Conservation (phyloP, 805 yeast genomes). For the Naumovozyma dairenensis region DNA sequence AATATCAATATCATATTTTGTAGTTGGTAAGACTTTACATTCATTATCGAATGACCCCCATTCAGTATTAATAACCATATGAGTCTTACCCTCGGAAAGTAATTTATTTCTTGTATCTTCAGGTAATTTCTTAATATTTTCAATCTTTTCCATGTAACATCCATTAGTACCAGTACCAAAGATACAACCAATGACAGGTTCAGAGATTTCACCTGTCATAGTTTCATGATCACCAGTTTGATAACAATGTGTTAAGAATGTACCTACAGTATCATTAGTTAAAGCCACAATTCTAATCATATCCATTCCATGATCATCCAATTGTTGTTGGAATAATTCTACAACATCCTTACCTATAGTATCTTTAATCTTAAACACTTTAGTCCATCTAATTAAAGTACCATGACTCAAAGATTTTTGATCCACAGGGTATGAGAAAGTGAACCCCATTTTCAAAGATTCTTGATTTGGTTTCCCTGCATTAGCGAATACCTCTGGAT, state of each 20-base stretch:
- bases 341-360: conserved; percentile 81
- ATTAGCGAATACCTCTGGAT: conserved; percentile 35
- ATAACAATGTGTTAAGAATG: conserved; percentile 81
- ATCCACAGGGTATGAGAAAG: conserved; percentile 86
- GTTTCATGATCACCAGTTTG: conserved; percentile 39
- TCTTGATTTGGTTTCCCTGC: conserved; percentile 7
- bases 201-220: conserved; percentile 50
- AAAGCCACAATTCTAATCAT: conserved; percentile 68
- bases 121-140: conserved; percentile 66
- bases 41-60: conserved; percentile 97
- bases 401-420: conserved; percentile 78
- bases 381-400: conserved; percentile 86
- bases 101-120: conserved; percentile 32
- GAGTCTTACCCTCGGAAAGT: conserved; percentile 37
- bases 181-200: conserved; percentile 79
- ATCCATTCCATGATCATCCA: conserved; percentile 50
- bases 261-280: conserved; percentile 94
- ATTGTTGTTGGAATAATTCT: conserved; percentile 53
- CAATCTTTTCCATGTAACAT: conserved; percentile 75
- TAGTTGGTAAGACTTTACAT: conserved; percentile 61
- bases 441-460: conserved; percentile 71
- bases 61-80: conserved; percentile 90
- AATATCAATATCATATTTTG: conserved; percentile 64
- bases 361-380: conserved; percentile 83
- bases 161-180: conserved; percentile 98